Conservation (phyloP, 441 rosid genomes). For the Capsella rubella region DNA sequence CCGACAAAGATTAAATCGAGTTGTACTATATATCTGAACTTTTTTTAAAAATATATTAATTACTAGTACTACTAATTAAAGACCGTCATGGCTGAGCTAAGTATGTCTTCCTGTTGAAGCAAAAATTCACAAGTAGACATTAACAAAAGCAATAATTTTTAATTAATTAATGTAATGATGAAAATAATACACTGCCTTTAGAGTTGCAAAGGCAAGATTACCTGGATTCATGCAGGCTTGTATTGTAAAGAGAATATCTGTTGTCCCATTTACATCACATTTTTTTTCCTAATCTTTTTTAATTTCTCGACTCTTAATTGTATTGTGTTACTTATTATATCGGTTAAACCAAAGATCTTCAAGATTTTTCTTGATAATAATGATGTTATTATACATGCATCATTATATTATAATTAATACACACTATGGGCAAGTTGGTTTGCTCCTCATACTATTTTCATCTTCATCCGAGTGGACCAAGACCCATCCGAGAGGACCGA, state of each 20-base stretch:
- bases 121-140: slow-evolving; percentile 28
- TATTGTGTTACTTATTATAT: slow-evolving; percentile 24
- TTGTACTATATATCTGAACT: slow-evolving; percentile 15
- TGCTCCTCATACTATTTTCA: slow-evolving; percentile 13
- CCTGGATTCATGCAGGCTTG: slow-evolving; percentile 43
- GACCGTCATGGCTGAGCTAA: slow-evolving; percentile 39
- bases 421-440: slow-evolving; percentile 32
- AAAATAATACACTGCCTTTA: slow-evolving; percentile 15
- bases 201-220: slow-evolving; percentile 41
- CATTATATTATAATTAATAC: slow-evolving; percentile 16
- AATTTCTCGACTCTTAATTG: neutral
- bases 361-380: slow-evolving; percentile 42
- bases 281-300: slow-evolving; percentile 12
- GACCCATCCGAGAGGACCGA: neutral
- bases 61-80: slow-evolving; percentile 25
- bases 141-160: slow-evolving; percentile 16
- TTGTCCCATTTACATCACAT: slow-evolving; percentile 25
- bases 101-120: slow-evolving; percentile 41
- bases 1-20: slow-evolving; percentile 38
- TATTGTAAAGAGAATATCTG: slow-evolving; percentile 45
- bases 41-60: neutral
- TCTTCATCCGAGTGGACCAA: slow-evolving; percentile 12
- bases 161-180: slow-evolving; percentile 7
- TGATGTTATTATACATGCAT: slow-evolving; percentile 47
- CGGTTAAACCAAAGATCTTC: slow-evolving; percentile 38